Conservation (phyloP, 179 eudicot species). For the Heliamphora ciliata region DNA sequence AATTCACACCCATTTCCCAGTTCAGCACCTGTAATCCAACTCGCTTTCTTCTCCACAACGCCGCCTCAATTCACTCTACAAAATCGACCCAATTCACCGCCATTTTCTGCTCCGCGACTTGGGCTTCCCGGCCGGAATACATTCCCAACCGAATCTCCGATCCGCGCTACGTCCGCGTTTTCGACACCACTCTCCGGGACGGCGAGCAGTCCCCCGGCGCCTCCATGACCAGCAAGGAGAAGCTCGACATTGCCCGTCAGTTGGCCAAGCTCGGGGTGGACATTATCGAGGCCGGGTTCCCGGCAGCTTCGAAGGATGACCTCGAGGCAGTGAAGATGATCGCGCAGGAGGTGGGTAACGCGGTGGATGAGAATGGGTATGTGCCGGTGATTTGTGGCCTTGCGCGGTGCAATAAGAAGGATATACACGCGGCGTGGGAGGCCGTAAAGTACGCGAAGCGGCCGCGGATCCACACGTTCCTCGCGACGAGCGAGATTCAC, state of each 20-base stretch:
- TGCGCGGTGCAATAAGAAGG: conserved; percentile 72
- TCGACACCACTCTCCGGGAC: conserved; percentile 87
- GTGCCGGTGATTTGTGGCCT: conserved; percentile 88
- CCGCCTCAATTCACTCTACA: background rate
- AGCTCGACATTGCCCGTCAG: conserved; percentile 75
- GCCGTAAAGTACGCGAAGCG: conserved; percentile 66
- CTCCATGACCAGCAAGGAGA: conserved; percentile 74
- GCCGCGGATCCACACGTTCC: conserved; percentile 84
- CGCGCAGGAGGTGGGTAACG: conserved; percentile 63
- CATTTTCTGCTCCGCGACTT: conserved; percentile 23
- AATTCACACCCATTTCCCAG: background rate
- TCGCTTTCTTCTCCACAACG: conserved; percentile 7
- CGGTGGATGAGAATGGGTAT: conserved; percentile 39
- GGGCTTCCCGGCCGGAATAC: conserved; percentile 49
- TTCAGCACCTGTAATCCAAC: background rate
- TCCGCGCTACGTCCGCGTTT: conserved; percentile 61
- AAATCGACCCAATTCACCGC: conserved; percentile 15
- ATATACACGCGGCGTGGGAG: conserved; percentile 80
- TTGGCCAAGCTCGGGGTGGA: conserved; percentile 77
- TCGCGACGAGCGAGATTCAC: conserved; percentile 90
- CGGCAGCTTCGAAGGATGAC: conserved; percentile 75
- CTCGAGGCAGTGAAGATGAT: conserved; percentile 67
- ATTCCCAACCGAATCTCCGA: conserved; percentile 58
- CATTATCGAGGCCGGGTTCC: conserved; percentile 86
- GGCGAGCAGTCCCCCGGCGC: conserved; percentile 98